phyloP scores from a whole-genome alignment of 257 asterid genomes.

The Gentiana straminea region DNA sequence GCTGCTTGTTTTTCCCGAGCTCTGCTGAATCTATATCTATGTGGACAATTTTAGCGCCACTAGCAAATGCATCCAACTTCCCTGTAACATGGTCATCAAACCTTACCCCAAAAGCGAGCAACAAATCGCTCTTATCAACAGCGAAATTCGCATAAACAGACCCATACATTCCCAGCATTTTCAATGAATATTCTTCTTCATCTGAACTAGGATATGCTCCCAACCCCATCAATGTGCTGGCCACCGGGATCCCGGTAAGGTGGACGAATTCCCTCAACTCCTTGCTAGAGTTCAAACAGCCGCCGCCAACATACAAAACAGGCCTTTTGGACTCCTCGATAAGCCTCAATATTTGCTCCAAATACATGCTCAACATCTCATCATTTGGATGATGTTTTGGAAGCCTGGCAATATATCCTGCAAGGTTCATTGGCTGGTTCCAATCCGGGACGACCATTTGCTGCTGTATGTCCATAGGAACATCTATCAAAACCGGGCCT shows the following conservation, averaged over 20 bases:
- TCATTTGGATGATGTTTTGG: constrained; percentile 44
- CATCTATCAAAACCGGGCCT: constrained; percentile 69
- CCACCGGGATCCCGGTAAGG: constrained; percentile 58
- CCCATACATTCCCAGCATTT: constrained; percentile 92
- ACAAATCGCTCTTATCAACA: constrained; percentile 65
- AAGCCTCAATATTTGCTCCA: constrained; percentile 52
- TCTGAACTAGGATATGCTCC: constrained; percentile 63
- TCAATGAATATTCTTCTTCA: constrained; percentile 35
- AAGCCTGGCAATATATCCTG: constrained; percentile 52
- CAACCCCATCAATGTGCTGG: constrained; percentile 72
- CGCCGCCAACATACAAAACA: constrained; percentile 78
- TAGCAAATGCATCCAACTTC: constrained; percentile 76
- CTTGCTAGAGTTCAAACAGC: constrained; percentile 57
- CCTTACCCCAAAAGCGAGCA: constrained; percentile 76
- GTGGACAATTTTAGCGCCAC: constrained; percentile 78
- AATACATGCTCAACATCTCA: too few species aligned
- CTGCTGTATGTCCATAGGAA: constrained; percentile 78
- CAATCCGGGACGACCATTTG: constrained; percentile 68
- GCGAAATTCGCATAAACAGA: constrained; percentile 70
- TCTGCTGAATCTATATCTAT: constrained; percentile 76
- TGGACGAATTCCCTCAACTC: constrained; percentile 57
- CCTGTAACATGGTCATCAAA: constrained; percentile 89
- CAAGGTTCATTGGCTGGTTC: constrained; percentile 50
- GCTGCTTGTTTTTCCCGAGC: constrained; percentile 74
- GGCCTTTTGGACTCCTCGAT: constrained; percentile 56